Evolutionary conservation across 2,329 filamentous ascomycete species (phyloP), one percentile per base, ranked within the genome.

Genomic region (Knufia petricola): DNA sequence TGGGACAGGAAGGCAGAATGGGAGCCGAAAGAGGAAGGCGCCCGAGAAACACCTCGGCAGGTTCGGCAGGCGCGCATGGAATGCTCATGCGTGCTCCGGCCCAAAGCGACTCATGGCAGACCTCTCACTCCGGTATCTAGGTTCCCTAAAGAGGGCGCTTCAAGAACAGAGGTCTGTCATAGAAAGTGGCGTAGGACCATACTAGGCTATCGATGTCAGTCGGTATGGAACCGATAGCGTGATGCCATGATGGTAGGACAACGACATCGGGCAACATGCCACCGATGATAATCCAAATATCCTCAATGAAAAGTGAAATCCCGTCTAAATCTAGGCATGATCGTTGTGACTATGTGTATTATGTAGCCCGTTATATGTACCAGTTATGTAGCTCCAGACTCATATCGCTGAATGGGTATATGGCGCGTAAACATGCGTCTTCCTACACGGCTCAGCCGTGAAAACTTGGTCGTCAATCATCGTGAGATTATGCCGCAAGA

Each of bases 1-100:
- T 20, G 17, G n/a, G 17, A 21, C 37, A 39, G 15, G 3, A 17
- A 20, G 9, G 12, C 19, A 12, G 21, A 21, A 4, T 6, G 6
- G 32, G 15, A 42, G 19, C 24, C 13, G 21, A 40, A 4, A 42
- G 21, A 13, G n/a, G 21, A 24, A 26, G 6, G 39, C 20, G 12
- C 10, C 39, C 39, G 39, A 42, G 28, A 26, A 23, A n/a, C 39
- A 26, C 39, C 39, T 42, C 39, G 39, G 39, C 37, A 20, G 8
- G 34, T 15, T 8, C 34, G 15, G 34, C 19, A 9, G 8, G 21
- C 37, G 17, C 10, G 9, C 19, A 24, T n/a, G 19, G 26, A 28
- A 28, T n/a, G n/a, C n/a, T n/a, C 37, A 40, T 21, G 6, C 4
- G 19, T 4, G 8, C 8, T 6, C 15, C 32, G 15, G 32, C 32